Base-by-base conservation (phyloP, 2,329 filamentous ascomycete genomes). In the Colletotrichum destructivum region DNA sequence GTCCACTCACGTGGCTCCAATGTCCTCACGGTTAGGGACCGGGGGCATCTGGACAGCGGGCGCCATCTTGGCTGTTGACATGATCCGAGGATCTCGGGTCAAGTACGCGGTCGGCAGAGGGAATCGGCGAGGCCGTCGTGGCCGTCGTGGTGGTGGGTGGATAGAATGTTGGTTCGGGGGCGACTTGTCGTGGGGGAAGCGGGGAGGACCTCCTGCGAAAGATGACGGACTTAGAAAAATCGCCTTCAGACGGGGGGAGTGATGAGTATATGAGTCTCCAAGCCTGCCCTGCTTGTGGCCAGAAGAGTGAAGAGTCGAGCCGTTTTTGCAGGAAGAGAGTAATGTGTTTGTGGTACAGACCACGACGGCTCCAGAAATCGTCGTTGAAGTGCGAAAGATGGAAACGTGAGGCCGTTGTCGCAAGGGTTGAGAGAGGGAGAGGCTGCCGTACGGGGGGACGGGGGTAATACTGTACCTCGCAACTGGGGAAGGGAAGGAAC, bases 11-110 rank as follows among this genome's bases (percentile, higher is more conserved):
- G 86, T 88, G 69, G 86, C 84, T 42, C 81, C 83, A 74, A 89
- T 88, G 76, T 91, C 90, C 82, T 92, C 90, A 75, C 87, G 83
- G 78, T 90, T 90, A 16, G 89, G 89, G 61, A 87, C 84, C 75
- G 87, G 85, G 72, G 88, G 88, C 88, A 90, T 90, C 76, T 81
- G 81, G 61, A 76, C 80, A 65, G 79, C 67, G 65, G 76, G 74
- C 75, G 77, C 79, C 78, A 80, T 82, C 73, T 78, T 81, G 60
- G 81, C 73, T 56, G 80, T 76, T 61, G 78, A 76, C 80, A 81
- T 81, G 65, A 66, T 78, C 76, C 55, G 38, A 52, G 61, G 57
- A 67, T 56, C 57, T 51, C 49, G 62, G 61, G 35, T 66, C 69
- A 62, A 70, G 35, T 60, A 38, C 46, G 67, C 15, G 26, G 67